Conservation (phyloP, 1,284 basidiomycete genomes). For the Melampsora larici-populina region DNA sequence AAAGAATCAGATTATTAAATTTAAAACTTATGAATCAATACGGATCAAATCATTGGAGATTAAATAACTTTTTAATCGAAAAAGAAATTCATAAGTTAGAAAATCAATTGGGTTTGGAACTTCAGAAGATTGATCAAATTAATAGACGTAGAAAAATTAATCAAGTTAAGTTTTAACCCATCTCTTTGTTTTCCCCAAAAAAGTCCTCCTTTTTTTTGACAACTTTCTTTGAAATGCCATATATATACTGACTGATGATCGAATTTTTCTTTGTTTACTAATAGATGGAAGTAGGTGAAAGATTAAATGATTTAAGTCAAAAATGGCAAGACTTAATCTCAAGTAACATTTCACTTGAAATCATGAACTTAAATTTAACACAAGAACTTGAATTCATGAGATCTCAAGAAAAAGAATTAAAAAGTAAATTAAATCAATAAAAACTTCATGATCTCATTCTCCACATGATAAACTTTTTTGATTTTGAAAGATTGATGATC, state of each 20-base stretch:
- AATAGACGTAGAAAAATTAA: constrained; percentile 80
- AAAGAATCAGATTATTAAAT: constrained; percentile 81
- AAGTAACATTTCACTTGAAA: constrained; percentile 79
- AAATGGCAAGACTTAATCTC: too few relatives aligned
- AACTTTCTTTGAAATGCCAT: too few relatives aligned
- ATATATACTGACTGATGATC: background rate
- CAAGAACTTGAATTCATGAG: constrained; percentile 61
- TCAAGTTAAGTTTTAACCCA: constrained; percentile 64
- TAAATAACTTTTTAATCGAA: constrained; percentile 83
- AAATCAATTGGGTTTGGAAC: constrained; percentile 66
- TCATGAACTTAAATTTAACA: constrained; percentile 81
- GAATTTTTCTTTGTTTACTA: constrained; percentile 45
- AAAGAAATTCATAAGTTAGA: constrained; percentile 71
- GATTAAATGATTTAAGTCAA: constrained; percentile 72
- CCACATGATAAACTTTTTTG: too few relatives aligned
- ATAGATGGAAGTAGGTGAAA: constrained; percentile 70
- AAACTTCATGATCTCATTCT: too few relatives aligned
- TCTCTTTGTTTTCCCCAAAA: too few relatives aligned
- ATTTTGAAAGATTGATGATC: too few relatives aligned
- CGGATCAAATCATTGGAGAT: constrained; percentile 83
- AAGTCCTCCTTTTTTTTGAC: too few relatives aligned
- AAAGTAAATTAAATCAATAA: background rate
- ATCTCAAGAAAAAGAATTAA: constrained; percentile 48
- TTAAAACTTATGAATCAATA: constrained; percentile 77
- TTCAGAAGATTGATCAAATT: constrained; percentile 71